Evolutionary conservation across 2,329 filamentous ascomycete species (phyloP).

Genomic region (Beauveria sp.): DNA sequence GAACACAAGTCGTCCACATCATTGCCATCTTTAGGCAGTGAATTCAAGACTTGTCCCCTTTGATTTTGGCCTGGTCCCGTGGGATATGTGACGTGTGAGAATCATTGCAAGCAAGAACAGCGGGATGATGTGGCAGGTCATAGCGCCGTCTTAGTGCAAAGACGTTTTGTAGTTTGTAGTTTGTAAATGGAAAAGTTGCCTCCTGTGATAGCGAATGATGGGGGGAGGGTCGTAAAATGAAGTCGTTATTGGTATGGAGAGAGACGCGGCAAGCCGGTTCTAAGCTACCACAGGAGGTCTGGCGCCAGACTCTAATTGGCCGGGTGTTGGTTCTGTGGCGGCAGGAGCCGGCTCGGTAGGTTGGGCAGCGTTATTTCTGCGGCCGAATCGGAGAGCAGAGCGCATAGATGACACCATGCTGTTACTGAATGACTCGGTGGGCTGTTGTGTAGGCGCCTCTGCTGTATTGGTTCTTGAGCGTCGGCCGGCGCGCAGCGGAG

Average conservation of each 20-base stretch:
- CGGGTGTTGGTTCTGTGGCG: slow-evolving; percentile 30
- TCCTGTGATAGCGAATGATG: not conserved
- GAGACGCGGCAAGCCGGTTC: not conserved
- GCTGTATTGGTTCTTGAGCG: slow-evolving; percentile 1
- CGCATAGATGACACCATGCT: slow-evolving; percentile 27
- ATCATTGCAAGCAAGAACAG: not conserved
- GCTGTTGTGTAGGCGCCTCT: slow-evolving; percentile 6
- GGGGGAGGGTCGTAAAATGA: not conserved
- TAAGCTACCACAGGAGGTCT: not conserved
- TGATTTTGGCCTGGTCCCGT: not conserved
- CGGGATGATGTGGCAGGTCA: not conserved
- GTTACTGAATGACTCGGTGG: slow-evolving; percentile 13
- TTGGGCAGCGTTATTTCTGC: slow-evolving; percentile 19
- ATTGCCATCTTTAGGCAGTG: not conserved
- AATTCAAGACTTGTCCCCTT: not conserved
- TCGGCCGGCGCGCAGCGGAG: not conserved
- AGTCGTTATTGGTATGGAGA: not conserved
- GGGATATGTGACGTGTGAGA: not conserved
- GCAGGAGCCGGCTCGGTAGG: slow-evolving; percentile 14
- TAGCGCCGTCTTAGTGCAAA: not conserved
- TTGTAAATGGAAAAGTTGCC: not conserved
- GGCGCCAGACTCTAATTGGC: slow-evolving; percentile 38
- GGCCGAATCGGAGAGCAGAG: slow-evolving; percentile 25
- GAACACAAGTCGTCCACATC: not conserved
- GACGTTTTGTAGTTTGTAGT: not conserved